Base-by-base conservation (phyloP, 2,329 filamentous ascomycete genomes). In the Epichloe typhina region DNA sequence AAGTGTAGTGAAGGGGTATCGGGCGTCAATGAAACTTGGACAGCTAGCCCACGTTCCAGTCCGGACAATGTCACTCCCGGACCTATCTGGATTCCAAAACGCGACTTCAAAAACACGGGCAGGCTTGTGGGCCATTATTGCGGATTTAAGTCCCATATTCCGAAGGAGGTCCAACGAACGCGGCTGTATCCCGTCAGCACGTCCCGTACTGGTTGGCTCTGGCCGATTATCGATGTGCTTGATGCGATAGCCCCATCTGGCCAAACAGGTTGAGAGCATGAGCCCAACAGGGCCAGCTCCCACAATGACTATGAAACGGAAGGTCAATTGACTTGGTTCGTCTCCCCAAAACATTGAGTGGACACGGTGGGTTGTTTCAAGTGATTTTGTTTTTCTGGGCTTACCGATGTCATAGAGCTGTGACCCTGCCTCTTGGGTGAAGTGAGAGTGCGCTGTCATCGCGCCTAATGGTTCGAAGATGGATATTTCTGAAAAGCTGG, bases 221-320 rank as follows among this genome's bases (percentile, higher is more conserved):
- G 88, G 75, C 53, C 89, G 79, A 69, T 94, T 95, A 70, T 95
- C 90, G 62, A 95, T 88, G 69, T 95, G 88, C 73, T 91, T 95
- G 67, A 96, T 88, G 66, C 82, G 88, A 74, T 95, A 96, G 19
- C 90, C 90, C 88, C 89, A 95, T 71, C 89, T 77, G 54, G 88
- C 86, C 54, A 96, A 77, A 64, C 86, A 91, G 33, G 89, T 89
- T 8, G 88, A 93, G 23, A 95, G 77, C 69, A 94, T 83, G 52
- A 95, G 78, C 50, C 90, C 90, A 40, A 90, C 88, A 4, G 90
- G 90, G 15, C 90, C 90, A 51, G 90, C 90, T 56, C 90, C 90
- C 50, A 95, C 77, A 57, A 95, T 89, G 58, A 95, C 88, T 80
- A 52, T 47, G 0, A 77, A 21, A 13, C 26, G 19, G 12, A 3